Evolutionary conservation across 345 rosid genomes (phyloP).

Genomic region (Kandelia obovata): DNA sequence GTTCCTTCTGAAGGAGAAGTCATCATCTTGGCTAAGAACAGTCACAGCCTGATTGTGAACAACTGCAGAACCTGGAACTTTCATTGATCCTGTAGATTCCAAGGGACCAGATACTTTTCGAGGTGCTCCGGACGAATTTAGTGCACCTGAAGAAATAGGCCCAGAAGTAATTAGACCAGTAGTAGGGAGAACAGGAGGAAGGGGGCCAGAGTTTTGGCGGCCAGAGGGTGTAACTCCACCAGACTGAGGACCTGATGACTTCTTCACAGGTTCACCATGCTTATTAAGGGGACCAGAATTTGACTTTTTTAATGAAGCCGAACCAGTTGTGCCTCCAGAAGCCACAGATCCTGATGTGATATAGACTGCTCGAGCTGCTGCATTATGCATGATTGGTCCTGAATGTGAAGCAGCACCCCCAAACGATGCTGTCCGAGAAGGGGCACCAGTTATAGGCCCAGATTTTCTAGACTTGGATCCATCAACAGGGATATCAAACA

Average conservation of each 20-base stretch:
- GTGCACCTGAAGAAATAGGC: slow-evolving; percentile 77
- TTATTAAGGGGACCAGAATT: slow-evolving; percentile 87
- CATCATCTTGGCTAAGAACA: slow-evolving; percentile 62
- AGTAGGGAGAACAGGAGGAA: slow-evolving; percentile 80
- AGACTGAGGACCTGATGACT: slow-evolving; percentile 89
- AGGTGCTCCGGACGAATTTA: slow-evolving; percentile 81
- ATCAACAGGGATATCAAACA: slow-evolving; percentile 78
- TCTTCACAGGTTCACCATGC: slow-evolving; percentile 89
- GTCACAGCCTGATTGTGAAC: slow-evolving; percentile 82
- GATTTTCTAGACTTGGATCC: slow-evolving; percentile 88
- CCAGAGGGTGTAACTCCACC: slow-evolving; percentile 77
- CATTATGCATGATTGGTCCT: slow-evolving; percentile 76
- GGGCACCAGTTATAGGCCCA: slow-evolving; percentile 75
- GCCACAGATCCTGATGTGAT: slow-evolving; percentile 66
- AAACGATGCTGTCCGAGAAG: slow-evolving; percentile 88
- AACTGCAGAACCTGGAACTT: slow-evolving; percentile 49
- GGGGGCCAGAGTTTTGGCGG: slow-evolving; percentile 90
- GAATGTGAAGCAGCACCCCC: slow-evolving; percentile 80
- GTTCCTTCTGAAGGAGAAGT: slow-evolving; percentile 61
- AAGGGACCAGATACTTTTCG: slow-evolving; percentile 91
- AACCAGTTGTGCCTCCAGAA: slow-evolving; percentile 61
- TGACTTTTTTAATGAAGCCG: slow-evolving; percentile 83
- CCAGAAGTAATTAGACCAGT: slow-evolving; percentile 97
- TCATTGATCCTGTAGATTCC: slow-evolving; percentile 75
- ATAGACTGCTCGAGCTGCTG: slow-evolving; percentile 63